These are phyloP conservation scores for Phytophthora cactorum DNA, from an alignment of 352 stramenopile genomes.

Conservation along the genomic window DNA sequence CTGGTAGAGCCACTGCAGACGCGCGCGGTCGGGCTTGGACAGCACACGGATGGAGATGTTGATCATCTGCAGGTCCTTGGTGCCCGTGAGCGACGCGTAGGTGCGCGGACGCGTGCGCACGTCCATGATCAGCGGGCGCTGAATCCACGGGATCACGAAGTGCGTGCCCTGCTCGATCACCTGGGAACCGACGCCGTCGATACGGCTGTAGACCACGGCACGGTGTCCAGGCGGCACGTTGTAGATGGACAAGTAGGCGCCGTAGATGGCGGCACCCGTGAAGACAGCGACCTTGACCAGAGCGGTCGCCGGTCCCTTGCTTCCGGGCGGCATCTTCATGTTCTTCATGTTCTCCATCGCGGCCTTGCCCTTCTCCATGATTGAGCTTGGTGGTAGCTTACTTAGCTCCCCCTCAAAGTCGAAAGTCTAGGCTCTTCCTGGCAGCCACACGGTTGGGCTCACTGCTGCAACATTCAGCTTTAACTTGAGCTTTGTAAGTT, in stretches of 20 bases:
- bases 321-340: conserved; percentile 82
- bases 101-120: conserved; percentile 94
- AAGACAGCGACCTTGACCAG: conserved; percentile 71
- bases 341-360: conserved; percentile 92
- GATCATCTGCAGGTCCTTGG: conserved; percentile 99
- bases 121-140: conserved; percentile 97
- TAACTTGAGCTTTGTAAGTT: neutral
- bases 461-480: neutral
- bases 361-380: conserved; percentile 87
- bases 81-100: conserved; percentile 91
- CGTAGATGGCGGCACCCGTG: conserved; percentile 71
- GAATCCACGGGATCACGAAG: conserved; percentile 98
- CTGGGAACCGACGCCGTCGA: conserved; percentile 83
- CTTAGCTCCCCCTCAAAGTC: conserved; percentile 26
- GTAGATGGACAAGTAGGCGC: conserved; percentile 86
- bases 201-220: conserved; percentile 90
- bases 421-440: conserved; percentile 16
- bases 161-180: conserved; percentile 95
- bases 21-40: conserved; percentile 93
- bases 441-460: conserved; percentile 8
- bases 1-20: conserved; percentile 98
- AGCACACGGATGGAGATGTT: conserved; percentile 99
- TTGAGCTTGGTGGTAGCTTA: neutral
- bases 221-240: conserved; percentile 90
- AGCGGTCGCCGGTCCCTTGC: conserved; percentile 57